Evolutionary conservation across 2,329 filamentous ascomycete genomes (phyloP), one percentile per base, ranked within the genome.

Genomic region (Venturiaceae sp.): DNA sequence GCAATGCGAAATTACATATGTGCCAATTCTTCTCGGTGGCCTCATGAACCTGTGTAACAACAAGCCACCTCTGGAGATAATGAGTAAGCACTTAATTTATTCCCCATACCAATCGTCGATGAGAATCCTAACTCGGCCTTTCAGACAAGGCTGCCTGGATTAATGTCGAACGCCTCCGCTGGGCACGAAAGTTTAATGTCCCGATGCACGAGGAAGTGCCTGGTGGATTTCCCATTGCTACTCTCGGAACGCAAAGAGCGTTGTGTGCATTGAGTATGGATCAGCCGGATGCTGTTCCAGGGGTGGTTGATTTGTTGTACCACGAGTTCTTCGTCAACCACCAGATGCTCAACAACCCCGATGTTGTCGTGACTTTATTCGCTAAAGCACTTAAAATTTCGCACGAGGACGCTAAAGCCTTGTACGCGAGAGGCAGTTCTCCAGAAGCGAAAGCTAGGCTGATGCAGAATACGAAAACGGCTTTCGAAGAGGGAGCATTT

Each of bases 111-210:
- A 50, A 50, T 30, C 44, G 44, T 50, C 44, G 44, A 50, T 50
- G 26, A 50, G 44, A 26, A 23, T 50, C n/a, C 44, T 50, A 16
- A 50, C 30, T 50, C 23, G 21, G 21, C 39, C 23, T 23, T 16
- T 5, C 61, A 83, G 81, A 85, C 70, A 85, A 85, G 69, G 77
- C 77, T 65, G 74, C 76, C 68, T 86, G 79, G 77, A 80, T 83
- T 60, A 67, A 74, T 36, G 57, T 60, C 13, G 81, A 85, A 63
- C 79, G 83, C 16, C 47, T 68, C 21, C 80, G 82, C 59, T 83
- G 79, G 79, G 71, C 80, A 1, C 69, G 69, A 9, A 69, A 72
- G 60, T 81, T 84, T 71, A 71, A 76, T 36, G 73, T 85, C 47
- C 82, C 83, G 13, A 78, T 84, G 54, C 64, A 68, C 0, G 63